Conservation (phyloP, 768 basidiomycete species). For the Mycena sanguinolenta region DNA sequence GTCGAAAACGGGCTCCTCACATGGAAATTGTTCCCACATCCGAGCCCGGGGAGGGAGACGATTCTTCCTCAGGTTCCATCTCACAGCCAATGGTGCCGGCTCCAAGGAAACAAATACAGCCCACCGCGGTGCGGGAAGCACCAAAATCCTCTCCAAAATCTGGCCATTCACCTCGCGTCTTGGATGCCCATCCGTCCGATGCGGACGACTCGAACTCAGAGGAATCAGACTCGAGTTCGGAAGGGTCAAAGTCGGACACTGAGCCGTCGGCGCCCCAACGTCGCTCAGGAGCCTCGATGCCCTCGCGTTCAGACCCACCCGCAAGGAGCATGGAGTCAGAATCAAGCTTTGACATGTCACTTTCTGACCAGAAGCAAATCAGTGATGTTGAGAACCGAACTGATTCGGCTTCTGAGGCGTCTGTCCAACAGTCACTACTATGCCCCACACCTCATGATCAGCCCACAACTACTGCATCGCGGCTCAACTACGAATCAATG, state of each 20-base stretch:
- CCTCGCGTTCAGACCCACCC: too few species aligned
- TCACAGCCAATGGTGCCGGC: neutral
- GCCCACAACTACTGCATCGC: neutral
- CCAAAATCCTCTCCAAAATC: neutral
- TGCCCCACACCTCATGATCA: neutral
- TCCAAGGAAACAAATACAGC: neutral
- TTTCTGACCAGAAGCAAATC: neutral
- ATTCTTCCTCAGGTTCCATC: neutral
- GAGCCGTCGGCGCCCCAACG: neutral
- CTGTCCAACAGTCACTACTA: neutral
- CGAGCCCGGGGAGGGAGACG: neutral
- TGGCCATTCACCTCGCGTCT: neutral
- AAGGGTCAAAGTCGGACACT: neutral
- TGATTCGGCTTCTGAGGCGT: neutral
- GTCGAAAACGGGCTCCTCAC: neutral
- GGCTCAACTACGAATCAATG: neutral
- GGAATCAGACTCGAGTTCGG: neutral
- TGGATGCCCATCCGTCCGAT: neutral
- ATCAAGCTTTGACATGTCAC: neutral
- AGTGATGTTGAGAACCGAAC: too few species aligned
- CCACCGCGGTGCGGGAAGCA: neutral
- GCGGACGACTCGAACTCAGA: neutral
- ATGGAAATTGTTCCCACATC: neutral
- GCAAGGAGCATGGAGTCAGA: neutral
- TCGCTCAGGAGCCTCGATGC: too few species aligned